Evolutionary conservation across 495 filamentous ascomycete genomes (phyloP).

Genomic region (Amorphotheca resinae): DNA sequence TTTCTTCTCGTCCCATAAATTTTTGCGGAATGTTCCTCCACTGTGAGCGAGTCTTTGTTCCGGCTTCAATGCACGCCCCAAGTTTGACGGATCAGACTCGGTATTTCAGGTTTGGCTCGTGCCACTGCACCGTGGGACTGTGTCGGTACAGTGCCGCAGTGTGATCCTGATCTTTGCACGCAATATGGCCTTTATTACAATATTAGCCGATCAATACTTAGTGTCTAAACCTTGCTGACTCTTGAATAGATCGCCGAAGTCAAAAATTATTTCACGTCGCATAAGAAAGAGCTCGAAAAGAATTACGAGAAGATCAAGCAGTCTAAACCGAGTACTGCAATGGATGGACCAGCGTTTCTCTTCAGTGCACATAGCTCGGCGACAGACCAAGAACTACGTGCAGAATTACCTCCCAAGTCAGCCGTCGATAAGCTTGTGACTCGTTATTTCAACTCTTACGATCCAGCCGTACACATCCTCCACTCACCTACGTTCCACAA

Average conservation of each 20-base stretch:
- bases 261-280: conserved; percentile 64
- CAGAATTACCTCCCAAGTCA: conserved; percentile 66
- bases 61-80: neutral
- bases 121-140: too few species aligned
- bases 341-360: conserved; percentile 56
- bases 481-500: conserved; percentile 79
- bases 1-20: neutral
- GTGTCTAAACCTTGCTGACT: neutral
- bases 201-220: too few species aligned
- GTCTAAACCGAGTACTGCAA: conserved; percentile 42
- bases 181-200: too few species aligned
- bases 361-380: conserved; percentile 57
- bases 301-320: conserved; percentile 52
- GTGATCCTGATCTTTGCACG: too few species aligned
- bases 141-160: too few species aligned
- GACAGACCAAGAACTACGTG: conserved; percentile 60
- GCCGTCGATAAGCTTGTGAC: conserved; percentile 70
- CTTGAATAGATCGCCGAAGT: conserved; percentile 64
- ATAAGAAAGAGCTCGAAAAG: conserved; percentile 43
- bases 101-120: too few species aligned
- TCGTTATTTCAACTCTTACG: conserved; percentile 52
- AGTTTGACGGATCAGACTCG: neutral
- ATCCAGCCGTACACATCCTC: conserved; percentile 53
- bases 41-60: too few species aligned
- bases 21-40: too few species aligned